phyloP scores from a whole-genome alignment of 192 early-diverging fungal species.

The Rhizoclosmatium globosum region DNA sequence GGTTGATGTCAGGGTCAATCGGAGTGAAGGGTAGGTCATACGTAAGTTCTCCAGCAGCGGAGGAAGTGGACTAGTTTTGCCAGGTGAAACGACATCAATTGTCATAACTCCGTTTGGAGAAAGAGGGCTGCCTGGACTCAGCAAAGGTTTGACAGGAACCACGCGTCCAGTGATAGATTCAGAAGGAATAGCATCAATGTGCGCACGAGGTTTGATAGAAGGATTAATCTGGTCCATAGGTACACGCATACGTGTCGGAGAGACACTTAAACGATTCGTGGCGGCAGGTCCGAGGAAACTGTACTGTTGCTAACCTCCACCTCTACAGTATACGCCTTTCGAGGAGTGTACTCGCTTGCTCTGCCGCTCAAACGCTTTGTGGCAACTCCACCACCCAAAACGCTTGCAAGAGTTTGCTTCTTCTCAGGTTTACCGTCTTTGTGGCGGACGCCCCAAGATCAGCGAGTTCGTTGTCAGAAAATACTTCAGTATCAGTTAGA shows the following conservation, averaged over 20 bases:
- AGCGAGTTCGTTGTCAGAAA: slow-evolving; percentile 23
- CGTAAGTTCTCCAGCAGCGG: background rate
- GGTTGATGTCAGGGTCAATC: background rate
- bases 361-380: background rate
- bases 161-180: slow-evolving; percentile 13
- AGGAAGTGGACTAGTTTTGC: background rate
- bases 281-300: background rate
- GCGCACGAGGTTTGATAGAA: slow-evolving; percentile 22
- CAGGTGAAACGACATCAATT: background rate
- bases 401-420: slow-evolving; percentile 1
- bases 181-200: slow-evolving; percentile 25
- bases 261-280: background rate
- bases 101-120: too few species aligned
- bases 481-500: slow-evolving; percentile 24
- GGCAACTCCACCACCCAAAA: background rate
- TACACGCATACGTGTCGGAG: background rate
- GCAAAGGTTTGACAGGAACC: too few species aligned
- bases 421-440: background rate
- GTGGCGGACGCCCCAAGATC: slow-evolving; percentile 5
- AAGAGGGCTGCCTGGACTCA: background rate
- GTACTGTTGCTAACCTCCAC: background rate
- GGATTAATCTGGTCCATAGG: background rate
- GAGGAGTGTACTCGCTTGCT: background rate
- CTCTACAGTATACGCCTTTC: background rate
- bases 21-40: background rate